Conservation (phyloP, 1,139 yeast genomes). For the Fermentozyma sake region DNA sequence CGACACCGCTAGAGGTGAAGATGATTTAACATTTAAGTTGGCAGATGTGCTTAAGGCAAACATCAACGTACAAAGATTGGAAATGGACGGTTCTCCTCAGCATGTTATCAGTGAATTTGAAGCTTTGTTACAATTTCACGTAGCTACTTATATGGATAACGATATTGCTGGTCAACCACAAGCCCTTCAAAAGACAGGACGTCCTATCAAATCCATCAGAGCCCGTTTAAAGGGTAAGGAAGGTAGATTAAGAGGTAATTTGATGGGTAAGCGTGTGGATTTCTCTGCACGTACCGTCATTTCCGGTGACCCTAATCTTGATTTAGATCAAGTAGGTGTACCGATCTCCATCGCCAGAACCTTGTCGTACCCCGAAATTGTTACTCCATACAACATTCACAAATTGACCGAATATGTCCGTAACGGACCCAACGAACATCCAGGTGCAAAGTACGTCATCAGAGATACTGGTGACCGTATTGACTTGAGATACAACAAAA, state of each 20-base stretch:
- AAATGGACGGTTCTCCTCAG: constrained; percentile 98
- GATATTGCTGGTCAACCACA: constrained; percentile 99
- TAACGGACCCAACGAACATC: constrained; percentile 98
- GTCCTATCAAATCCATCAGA: constrained; percentile 97
- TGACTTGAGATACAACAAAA: constrained; percentile 91
- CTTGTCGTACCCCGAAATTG: constrained; percentile 92
- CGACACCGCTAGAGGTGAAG: constrained; percentile 99
- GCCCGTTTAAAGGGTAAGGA: constrained; percentile 99
- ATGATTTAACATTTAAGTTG: constrained; percentile 94
- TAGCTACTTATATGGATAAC: constrained; percentile 99
- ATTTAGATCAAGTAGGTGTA: constrained; percentile 97
- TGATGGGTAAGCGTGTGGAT: constrained; percentile 99
- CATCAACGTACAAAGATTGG: constrained; percentile 91
- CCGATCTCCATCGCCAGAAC: constrained; percentile 96
- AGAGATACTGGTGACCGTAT: constrained; percentile 99
- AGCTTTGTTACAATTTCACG: constrained; percentile 91
- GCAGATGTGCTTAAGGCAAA: constrained; percentile 97
- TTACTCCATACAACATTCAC: constrained; percentile 95
- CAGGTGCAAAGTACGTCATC: constrained; percentile 97
- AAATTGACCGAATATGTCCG: constrained; percentile 87
- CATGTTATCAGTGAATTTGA: constrained; percentile 97
- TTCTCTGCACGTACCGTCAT: constrained; percentile 98
- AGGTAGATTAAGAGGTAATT: constrained; percentile 96
- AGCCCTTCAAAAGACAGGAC: constrained; percentile 96
- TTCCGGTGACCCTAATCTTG: constrained; percentile 98